phyloP scores from a whole-genome alignment of 768 basidiomycete genomes.

The Leccinum uliginosum region DNA sequence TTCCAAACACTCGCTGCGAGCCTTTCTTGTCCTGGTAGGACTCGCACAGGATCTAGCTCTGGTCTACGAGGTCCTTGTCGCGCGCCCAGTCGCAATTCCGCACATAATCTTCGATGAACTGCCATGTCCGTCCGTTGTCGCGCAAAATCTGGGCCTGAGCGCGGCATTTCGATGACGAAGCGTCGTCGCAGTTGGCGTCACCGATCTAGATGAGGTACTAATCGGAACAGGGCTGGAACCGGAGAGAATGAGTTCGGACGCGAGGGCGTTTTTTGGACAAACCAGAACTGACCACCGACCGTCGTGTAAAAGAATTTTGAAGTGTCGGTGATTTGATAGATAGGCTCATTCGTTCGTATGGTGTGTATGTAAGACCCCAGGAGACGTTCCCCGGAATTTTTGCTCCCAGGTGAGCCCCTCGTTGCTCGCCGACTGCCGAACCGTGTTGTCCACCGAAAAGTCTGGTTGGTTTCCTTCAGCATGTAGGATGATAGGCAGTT shows the following conservation, averaged over 20 bases:
- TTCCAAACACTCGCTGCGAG: conserved; percentile 55
- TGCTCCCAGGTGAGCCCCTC: too few species aligned
- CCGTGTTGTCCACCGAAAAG: conserved; percentile 64
- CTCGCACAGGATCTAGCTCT: conserved; percentile 90
- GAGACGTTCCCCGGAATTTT: conserved; percentile 41
- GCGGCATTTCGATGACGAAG: conserved; percentile 50
- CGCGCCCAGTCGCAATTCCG: conserved; percentile 89
- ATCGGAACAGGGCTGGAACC: too few species aligned
- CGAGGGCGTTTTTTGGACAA: too few species aligned
- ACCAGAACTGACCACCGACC: too few species aligned
- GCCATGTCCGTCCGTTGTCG: conserved; percentile 79
- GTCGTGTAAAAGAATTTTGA: too few species aligned
- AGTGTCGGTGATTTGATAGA: too few species aligned
- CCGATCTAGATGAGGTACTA: background rate
- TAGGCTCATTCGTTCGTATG: too few species aligned
- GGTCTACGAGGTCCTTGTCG: conserved; percentile 74
- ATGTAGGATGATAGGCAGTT: background rate
- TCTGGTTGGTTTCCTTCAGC: conserved; percentile 1
- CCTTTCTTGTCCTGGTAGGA: conserved; percentile 79
- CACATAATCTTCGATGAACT: conserved; percentile 77
- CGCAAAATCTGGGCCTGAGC: conserved; percentile 70
- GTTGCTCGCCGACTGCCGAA: conserved; percentile 96
- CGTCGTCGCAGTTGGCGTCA: conserved; percentile 55
- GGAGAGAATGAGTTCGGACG: too few species aligned
- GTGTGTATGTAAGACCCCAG: too few species aligned